Conservation (phyloP, 1,139 yeast species). For the Saccharomyces hybrid region DNA sequence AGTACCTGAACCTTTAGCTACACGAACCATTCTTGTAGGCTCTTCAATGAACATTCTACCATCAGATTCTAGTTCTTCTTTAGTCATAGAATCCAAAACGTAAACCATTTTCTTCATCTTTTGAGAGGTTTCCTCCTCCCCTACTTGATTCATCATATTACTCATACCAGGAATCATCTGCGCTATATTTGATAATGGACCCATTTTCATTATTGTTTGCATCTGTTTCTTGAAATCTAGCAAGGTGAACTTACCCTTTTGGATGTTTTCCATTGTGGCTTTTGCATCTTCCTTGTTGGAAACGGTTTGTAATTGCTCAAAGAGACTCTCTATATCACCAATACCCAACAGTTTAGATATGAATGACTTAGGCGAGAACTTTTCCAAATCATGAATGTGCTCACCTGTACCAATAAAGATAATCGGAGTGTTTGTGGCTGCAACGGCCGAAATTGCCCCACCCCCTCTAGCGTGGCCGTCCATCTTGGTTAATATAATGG, state of each 20-base stretch:
- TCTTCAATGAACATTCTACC: constrained; percentile 73
- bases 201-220: constrained; percentile 94
- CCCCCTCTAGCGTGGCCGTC: constrained; percentile 99
- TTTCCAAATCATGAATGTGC: constrained; percentile 87
- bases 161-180: constrained; percentile 94
- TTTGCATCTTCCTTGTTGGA: constrained; percentile 71
- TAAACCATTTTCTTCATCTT: constrained; percentile 83
- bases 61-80: constrained; percentile 82
- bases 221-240: constrained; percentile 90
- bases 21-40: constrained; percentile 81
- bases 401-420: constrained; percentile 98
- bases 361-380: constrained; percentile 83
- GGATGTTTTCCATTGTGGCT: constrained; percentile 86
- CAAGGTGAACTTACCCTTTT: constrained; percentile 89
- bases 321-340: constrained; percentile 88
- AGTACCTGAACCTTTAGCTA: constrained; percentile 95
- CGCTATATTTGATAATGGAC: constrained; percentile 88
- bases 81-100: constrained; percentile 95
- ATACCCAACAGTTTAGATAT: constrained; percentile 86
- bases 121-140: constrained; percentile 82
- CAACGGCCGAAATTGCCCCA: constrained; percentile 98
- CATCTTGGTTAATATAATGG: constrained; percentile 91
- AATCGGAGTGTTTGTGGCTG: constrained; percentile 94
- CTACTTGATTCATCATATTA: constrained; percentile 76
- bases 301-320: constrained; percentile 87